phyloP scores from a whole-genome alignment of 805 yeast genomes.

The Saitoella complicata region DNA sequence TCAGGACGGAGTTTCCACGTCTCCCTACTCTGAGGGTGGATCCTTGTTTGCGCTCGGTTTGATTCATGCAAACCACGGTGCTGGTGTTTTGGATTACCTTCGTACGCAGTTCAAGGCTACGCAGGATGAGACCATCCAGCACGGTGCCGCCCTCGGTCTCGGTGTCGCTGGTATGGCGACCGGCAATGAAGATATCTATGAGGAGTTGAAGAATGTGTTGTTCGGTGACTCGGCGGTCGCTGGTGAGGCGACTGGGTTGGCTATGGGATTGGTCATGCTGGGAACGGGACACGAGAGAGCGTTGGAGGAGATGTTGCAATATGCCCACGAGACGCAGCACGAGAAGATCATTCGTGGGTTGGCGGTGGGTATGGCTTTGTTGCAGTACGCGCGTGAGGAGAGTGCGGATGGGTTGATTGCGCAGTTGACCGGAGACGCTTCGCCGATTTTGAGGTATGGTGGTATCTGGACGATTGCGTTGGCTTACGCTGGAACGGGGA shows the following conservation, averaged over 20 bases:
- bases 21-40: constrained; percentile 76
- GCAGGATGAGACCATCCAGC: constrained; percentile 72
- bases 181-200: constrained; percentile 55
- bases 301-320: constrained; percentile 63
- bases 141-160: constrained; percentile 89
- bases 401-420: constrained; percentile 56
- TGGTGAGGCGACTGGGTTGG: constrained; percentile 91
- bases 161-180: constrained; percentile 97
- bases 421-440: constrained; percentile 53
- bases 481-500: constrained; percentile 94
- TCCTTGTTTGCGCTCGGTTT: constrained; percentile 84
- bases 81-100: constrained; percentile 60
- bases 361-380: constrained; percentile 73
- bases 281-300: constrained; percentile 69
- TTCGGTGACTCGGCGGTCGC: constrained; percentile 85
- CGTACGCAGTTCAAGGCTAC: constrained; percentile 46
- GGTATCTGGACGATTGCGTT: constrained; percentile 88
- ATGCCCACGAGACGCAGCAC: constrained; percentile 91
- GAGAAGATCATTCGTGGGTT: constrained; percentile 90
- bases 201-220: constrained; percentile 65
- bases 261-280: constrained; percentile 90
- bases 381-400: constrained; percentile 74
- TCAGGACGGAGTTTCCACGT: constrained; percentile 33
- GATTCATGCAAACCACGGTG: constrained; percentile 91
- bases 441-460: constrained; percentile 80